Evolutionary conservation across 148 eudicot genomes (phyloP), one percentile per base, ranked within the genome.

Genomic region (Talinum fruticosum): DNA sequence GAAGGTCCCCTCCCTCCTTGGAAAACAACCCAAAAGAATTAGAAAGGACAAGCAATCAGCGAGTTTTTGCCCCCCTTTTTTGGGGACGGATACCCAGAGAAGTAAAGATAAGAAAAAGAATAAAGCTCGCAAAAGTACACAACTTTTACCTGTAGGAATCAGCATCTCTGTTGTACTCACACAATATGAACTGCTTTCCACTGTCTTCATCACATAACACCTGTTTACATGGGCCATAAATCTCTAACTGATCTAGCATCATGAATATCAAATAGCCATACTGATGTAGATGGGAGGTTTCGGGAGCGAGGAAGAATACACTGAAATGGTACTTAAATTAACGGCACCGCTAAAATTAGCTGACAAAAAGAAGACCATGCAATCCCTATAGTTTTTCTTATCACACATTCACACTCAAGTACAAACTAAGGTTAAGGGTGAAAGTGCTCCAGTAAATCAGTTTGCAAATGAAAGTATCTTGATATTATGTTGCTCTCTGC

Each of bases 131-230:
- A 10, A 23, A 18, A 45, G 53, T 23, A n/a, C 4, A 68, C 6
- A 77, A 12, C 59, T 26, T 18, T 80, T 85, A 95, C 98, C 99
- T 89, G 73, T 95, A 95, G 6, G 99, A 95, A 86, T 95, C 99
- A 73, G 98, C 98, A 78, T 95, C 98, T 82, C 98, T 86, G 78
- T 95, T 95, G 86, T 95, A 95, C 75, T 95, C 98, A 35, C 98
- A 95, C 80, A 95, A 76, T 79, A 95, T 87, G 84, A 95, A 95
- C 86, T 92, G 96, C 80, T 91, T 92, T 32, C 96, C 98, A 74
- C 80, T 81, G 66, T 88, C 94, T 62, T 76, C 87, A 79, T 95
- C 99, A 66, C 88, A 84, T 74, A 95, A 76, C 74, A 95, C 90
- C 97, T 94, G 93, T 74, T 81, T 77, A 29, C 57, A 73, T 70